Evolutionary conservation across 2,329 filamentous ascomycete species (phyloP).

Genomic region (Knufia fluminis): DNA sequence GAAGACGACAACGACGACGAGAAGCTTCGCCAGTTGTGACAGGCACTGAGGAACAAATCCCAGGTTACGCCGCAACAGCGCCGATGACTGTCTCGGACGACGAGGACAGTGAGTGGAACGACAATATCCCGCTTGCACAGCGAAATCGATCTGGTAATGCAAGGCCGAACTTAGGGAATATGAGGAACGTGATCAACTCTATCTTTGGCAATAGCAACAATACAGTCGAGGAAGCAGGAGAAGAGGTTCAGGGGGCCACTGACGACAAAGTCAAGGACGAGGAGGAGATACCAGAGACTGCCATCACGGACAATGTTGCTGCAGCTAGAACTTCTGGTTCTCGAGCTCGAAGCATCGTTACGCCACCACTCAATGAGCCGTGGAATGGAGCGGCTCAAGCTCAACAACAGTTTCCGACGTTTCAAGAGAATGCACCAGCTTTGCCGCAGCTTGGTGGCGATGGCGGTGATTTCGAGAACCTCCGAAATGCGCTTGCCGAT

Average conservation of each 20-base stretch:
- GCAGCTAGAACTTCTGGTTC: neutral
- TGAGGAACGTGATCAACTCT: neutral
- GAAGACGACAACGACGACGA: neutral
- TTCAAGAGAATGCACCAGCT: too few species aligned
- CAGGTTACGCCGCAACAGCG: neutral
- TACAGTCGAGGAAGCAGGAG: too few species aligned
- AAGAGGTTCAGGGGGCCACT: too few species aligned
- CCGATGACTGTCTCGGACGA: neutral
- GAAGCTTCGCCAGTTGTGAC: neutral
- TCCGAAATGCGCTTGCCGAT: too few species aligned
- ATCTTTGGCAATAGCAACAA: too few species aligned
- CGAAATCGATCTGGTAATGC: neutral
- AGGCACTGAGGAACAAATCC: neutral
- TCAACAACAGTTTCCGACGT: too few species aligned
- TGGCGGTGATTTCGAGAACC: too few species aligned
- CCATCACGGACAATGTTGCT: too few species aligned
- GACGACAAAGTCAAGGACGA: neutral
- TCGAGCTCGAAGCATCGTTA: neutral
- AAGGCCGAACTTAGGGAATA: neutral
- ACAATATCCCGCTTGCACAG: neutral
- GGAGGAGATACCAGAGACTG: too few species aligned
- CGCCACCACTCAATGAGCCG: neutral
- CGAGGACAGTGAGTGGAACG: neutral
- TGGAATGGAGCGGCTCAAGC: too few species aligned
- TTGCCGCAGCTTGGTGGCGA: too few species aligned